These are phyloP conservation scores for Cladosporium sp. DNA, from an alignment of 2,329 filamentous ascomycete species.

Conservation along the genomic window DNA sequence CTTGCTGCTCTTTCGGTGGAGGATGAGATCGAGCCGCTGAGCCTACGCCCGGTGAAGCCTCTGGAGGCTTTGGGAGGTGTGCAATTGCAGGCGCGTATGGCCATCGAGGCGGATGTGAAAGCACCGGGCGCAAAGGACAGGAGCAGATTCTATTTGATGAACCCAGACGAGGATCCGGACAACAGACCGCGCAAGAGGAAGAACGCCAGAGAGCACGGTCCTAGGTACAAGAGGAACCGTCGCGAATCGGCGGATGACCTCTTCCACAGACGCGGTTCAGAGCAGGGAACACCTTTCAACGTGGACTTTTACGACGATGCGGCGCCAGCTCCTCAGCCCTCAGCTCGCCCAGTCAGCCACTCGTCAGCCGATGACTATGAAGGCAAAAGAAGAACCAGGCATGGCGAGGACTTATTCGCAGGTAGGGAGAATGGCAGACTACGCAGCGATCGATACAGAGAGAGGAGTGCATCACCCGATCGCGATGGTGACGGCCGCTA, in stretches of 20 bases:
- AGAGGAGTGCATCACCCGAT: constrained; percentile 56
- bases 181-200: constrained; percentile 50
- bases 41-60: constrained; percentile 65
- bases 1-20: constrained; percentile 46
- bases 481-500: constrained; percentile 45
- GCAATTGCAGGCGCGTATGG: constrained; percentile 66
- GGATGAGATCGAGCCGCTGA: constrained; percentile 42
- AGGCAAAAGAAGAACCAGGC: constrained; percentile 15
- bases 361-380: constrained; percentile 21
- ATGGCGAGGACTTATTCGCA: constrained; percentile 32
- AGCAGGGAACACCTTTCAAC: constrained; percentile 49
- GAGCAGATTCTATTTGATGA: constrained; percentile 87
- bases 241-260: constrained; percentile 11
- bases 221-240: constrained; percentile 16
- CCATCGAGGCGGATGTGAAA: constrained; percentile 74
- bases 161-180: constrained; percentile 81
- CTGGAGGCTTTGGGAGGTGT: constrained; percentile 64
- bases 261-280: constrained; percentile 8
- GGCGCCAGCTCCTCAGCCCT: constrained; percentile 10
- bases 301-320: constrained; percentile 81
- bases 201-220: constrained; percentile 9
- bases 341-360: constrained; percentile 11
- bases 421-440: constrained; percentile 35
- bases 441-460: constrained; percentile 54
- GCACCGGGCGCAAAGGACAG: constrained; percentile 68